A percentile compares a stretch with the other conserved stretches of the same genome.
These are phyloP conservation scores for Talaromyces marneffei DNA, from an alignment of 2,329 filamentous ascomycete species.

Conservation along the genomic window DNA sequence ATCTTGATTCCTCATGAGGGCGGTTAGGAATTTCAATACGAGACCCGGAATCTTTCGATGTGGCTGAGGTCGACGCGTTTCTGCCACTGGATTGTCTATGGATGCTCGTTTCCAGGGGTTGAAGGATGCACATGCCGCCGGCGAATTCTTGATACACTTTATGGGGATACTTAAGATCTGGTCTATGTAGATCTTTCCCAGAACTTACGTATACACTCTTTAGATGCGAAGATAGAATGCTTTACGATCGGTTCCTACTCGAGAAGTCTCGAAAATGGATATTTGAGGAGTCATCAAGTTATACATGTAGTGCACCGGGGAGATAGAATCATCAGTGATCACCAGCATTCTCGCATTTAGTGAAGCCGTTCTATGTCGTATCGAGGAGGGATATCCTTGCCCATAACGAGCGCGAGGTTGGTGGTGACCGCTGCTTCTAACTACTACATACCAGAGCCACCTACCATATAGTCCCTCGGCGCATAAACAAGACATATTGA, in stretches of 20 bases:
- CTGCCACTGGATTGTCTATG: neutral
- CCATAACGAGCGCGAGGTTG: neutral
- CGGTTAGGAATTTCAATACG: neutral
- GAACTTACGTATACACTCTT: neutral
- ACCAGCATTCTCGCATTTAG: too few species aligned
- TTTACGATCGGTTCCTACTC: neutral
- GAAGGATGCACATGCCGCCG: neutral
- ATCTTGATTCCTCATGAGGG: neutral
- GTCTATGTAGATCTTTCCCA: neutral
- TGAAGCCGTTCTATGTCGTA: too few species aligned
- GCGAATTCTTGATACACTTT: neutral
- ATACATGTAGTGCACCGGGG: too few species aligned
- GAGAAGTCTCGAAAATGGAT: neutral
- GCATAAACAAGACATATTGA: too few species aligned
- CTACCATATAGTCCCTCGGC: neutral
- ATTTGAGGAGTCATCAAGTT: neutral
- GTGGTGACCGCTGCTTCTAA: too few species aligned
- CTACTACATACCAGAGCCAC: too few species aligned
- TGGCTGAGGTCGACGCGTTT: conserved; percentile 6
- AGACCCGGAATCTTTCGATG: neutral
- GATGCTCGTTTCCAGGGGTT: neutral
- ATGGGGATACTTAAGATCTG: neutral
- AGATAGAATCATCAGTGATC: too few species aligned
- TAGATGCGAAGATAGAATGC: neutral
- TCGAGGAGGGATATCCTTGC: neutral